Evolutionary conservation across 2,329 filamentous ascomycete genomes (phyloP), one percentile per base, ranked within the genome.

Genomic region (Laburnicola sp.): DNA sequence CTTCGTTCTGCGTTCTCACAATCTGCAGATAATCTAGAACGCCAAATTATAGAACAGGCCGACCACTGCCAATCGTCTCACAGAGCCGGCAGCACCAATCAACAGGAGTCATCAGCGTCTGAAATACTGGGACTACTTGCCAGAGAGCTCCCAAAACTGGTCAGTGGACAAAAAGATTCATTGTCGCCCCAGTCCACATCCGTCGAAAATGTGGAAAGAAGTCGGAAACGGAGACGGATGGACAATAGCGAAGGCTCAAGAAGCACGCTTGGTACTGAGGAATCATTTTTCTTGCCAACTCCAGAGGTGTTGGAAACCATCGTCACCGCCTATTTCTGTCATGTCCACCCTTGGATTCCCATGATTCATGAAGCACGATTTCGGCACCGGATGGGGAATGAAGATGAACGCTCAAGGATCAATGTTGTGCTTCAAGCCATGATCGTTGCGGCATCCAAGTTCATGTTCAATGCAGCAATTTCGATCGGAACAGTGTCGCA

Each of bases 331-430:
- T 60, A 60, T 32, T 60, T 60, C 22, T 39, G 34, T 11, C 46
- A 56, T 21, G 30, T 60, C 23, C 58, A 60, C 40, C 58, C 58
- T 1, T 58, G 55, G 53, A 58, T 60, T 6, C 58, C 58, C 2
- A 60, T 60, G 55, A 56, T 60, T 8, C 58, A 60, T 27, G 50
- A 60, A 32, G 45, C 41, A 1, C 40, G 55, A 26, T 60, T 60
- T 35, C 41, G 57, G 3, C 51, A 52, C 6, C 45, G 45, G 23
- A 40, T 58, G 3, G 34, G 26, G 2, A 31, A 49, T 21, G 48
- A 47, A 10, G 28, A 11, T 5, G 45, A 46, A 28, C 46, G 46
- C 7, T 36, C 41, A 3, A 36, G 48, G 22, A 26, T 59, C 16
- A 4, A 42, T 22, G 45, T 53, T 23, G 45, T 59, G 16, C 16